phyloP scores from a whole-genome alignment of 768 basidiomycete genomes.

The Termitomyces sp. region DNA sequence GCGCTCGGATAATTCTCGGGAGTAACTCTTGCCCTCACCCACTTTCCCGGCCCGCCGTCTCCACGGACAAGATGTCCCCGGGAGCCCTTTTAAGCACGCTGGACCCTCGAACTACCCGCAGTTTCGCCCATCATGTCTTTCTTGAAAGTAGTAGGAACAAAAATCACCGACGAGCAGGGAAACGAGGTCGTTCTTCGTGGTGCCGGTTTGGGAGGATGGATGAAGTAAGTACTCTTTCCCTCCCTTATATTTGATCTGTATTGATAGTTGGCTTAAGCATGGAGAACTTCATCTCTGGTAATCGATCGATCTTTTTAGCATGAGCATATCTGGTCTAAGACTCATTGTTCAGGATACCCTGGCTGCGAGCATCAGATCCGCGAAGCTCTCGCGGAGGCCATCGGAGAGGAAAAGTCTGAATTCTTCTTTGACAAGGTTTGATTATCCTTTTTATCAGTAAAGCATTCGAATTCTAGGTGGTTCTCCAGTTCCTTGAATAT shows the following conservation, averaged over 20 bases:
- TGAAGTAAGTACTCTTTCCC: constrained; percentile 57
- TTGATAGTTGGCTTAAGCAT: constrained; percentile 37
- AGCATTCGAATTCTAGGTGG: neutral
- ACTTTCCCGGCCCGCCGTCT: constrained; percentile 6
- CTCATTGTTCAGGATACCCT: constrained; percentile 52
- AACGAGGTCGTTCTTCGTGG: constrained; percentile 63
- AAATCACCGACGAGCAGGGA: constrained; percentile 54
- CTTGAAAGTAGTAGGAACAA: constrained; percentile 55
- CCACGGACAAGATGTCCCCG: constrained; percentile 7
- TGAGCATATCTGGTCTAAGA: neutral
- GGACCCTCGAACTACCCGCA: constrained; percentile 1
- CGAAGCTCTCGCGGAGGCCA: constrained; percentile 57
- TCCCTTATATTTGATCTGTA: constrained; percentile 1
- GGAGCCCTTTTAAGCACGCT: constrained; percentile 11
- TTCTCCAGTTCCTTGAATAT: constrained; percentile 68
- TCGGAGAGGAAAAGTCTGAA: constrained; percentile 66
- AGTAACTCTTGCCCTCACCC: neutral
- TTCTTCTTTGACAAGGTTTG: constrained; percentile 83
- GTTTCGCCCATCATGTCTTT: constrained; percentile 40
- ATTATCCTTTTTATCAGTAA: constrained; percentile 2
- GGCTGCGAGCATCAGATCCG: constrained; percentile 82
- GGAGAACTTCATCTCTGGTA: constrained; percentile 76
- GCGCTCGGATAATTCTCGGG: constrained; percentile 21
- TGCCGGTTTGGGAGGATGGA: constrained; percentile 82
- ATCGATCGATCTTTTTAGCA: neutral